A percentile compares a stretch with the other conserved stretches of the same genome.
These are phyloP conservation scores for Botrytis squamosa DNA, from an alignment of 2,329 filamentous ascomycete genomes.

Conservation along the genomic window DNA sequence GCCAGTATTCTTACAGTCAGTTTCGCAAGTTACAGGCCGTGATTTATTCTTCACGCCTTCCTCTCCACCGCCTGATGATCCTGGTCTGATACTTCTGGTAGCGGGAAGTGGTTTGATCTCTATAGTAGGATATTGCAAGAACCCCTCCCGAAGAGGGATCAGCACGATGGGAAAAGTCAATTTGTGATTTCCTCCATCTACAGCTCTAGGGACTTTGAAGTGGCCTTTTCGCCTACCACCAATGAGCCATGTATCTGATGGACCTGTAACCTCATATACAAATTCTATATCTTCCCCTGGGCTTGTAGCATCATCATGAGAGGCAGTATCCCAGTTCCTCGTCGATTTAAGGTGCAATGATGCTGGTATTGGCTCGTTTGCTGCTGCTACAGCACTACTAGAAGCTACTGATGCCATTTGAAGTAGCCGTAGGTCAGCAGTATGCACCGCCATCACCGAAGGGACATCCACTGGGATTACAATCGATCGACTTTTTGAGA, in stretches of 20 bases:
- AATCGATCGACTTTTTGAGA: slow-evolving; percentile 60
- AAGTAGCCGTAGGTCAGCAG: slow-evolving; percentile 63
- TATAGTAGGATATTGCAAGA: slow-evolving; percentile 72
- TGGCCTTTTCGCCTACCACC: slow-evolving; percentile 78
- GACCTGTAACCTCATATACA: slow-evolving; percentile 76
- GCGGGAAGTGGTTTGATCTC: slow-evolving; percentile 67
- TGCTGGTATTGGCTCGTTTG: slow-evolving; percentile 65
- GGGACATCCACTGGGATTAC: slow-evolving; percentile 89
- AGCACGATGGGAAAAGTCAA: slow-evolving; percentile 66
- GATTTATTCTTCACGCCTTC: slow-evolving; percentile 27
- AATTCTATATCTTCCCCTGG: slow-evolving; percentile 61
- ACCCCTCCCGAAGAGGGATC: slow-evolving; percentile 76
- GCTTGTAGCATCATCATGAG: slow-evolving; percentile 27
- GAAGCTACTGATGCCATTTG: slow-evolving; percentile 40
- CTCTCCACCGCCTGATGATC: slow-evolving; percentile 27
- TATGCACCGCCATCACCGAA: slow-evolving; percentile 77
- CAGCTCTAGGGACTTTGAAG: slow-evolving; percentile 59
- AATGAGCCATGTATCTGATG: slow-evolving; percentile 77
- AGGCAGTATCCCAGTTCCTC: slow-evolving; percentile 56
- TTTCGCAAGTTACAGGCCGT: slow-evolving; percentile 61
- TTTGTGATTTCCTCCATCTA: slow-evolving; percentile 46
- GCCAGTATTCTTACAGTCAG: slow-evolving; percentile 74
- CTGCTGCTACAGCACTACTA: slow-evolving; percentile 46
- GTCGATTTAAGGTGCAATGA: slow-evolving; percentile 63
- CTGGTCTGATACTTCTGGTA: slow-evolving; percentile 29